phyloP scores from a whole-genome alignment of 2,329 filamentous ascomycete species.

The Periconia digitata region DNA sequence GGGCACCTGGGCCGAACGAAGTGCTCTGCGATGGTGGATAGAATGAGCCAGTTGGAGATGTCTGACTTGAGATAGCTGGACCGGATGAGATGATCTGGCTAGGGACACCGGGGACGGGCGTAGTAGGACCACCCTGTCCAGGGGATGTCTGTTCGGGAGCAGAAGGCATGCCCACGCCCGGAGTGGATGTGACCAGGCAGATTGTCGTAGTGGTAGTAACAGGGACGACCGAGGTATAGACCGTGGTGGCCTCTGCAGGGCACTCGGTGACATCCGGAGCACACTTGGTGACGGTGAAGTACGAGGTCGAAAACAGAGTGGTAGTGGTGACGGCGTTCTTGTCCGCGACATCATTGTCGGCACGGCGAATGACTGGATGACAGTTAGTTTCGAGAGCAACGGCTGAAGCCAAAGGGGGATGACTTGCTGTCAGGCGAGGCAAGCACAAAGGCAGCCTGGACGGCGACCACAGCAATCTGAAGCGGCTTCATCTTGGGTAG shows the following conservation, averaged over 20 bases:
- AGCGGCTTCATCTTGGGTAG: constrained; percentile 30
- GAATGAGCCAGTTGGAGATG: not conserved
- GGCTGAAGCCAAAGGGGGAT: not conserved
- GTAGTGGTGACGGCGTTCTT: constrained; percentile 34
- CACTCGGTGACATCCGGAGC: constrained; percentile 38
- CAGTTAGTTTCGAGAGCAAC: not conserved
- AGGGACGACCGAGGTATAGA: constrained; percentile 44
- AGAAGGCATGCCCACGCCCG: not conserved
- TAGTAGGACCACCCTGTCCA: not conserved
- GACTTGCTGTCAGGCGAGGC: constrained; percentile 24
- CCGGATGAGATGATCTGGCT: not conserved
- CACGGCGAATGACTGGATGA: not conserved
- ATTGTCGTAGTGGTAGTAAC: constrained; percentile 28
- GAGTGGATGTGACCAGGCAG: constrained; percentile 4
- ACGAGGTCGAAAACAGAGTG: constrained; percentile 10
- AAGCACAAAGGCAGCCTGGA: constrained; percentile 23
- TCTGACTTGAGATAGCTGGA: not conserved
- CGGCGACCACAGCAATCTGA: constrained; percentile 26
- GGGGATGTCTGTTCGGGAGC: not conserved
- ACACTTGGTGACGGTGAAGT: constrained; percentile 35
- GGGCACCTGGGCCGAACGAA: not conserved
- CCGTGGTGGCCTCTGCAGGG: constrained; percentile 35
- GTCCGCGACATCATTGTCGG: not conserved
- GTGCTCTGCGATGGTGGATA: too few relatives aligned
- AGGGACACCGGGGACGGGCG: not conserved